Base-by-base conservation (phyloP, 805 yeast species). In the Saturnispora saitoi region DNA sequence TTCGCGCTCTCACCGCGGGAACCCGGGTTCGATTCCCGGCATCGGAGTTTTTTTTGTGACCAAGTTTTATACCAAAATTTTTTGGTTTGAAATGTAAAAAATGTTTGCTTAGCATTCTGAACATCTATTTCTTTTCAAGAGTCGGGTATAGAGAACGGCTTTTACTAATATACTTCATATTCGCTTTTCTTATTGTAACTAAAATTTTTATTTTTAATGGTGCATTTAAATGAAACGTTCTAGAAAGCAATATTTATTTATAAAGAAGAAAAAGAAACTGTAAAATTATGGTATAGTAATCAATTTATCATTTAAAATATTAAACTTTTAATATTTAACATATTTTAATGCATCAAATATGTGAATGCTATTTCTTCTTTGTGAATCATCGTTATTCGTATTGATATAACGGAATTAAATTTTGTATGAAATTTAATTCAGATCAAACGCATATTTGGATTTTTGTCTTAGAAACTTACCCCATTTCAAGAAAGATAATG, bases 401-500 rank as follows among this genome's bases (percentile, higher is more conserved):
- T 20, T 10, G 22, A 12, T 19, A n/a, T 19, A n/a, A n/a, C 10
- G 10, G 28, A 37, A 24, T 22, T 20, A 20, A 22, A 15, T 26
- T 19, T 14, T 34, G 11, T 12, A 34, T 11, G 32, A n/a, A n/a
- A 17, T n/a, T 51, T 32, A 50, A 42, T 38, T 43, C 28, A 55
- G 32, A 28, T 54, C 58, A 45, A 55, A 55, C 8, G 86, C 86
- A 57, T 66, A 82, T 58, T 77, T 78, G 42, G 87, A 80, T 55
- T 62, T 74, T 41, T 65, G 59, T 69, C 90, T 76, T 42, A 83
- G 68, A 37, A 51, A 44, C 54, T 70, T 70, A 55, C 90, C 90
- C 60, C 66, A 86, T 48, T 64, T 72, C 64, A 71, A 70, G 60
- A 86, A 83, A 43, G 81, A 59, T 49, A 85, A 59, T 10, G 95